A percentile compares a stretch with the other conserved stretches of the same genome.
These are phyloP conservation scores for Sarcomyxa edulis DNA, from an alignment of 768 basidiomycete species.

Conservation along the genomic window DNA sequence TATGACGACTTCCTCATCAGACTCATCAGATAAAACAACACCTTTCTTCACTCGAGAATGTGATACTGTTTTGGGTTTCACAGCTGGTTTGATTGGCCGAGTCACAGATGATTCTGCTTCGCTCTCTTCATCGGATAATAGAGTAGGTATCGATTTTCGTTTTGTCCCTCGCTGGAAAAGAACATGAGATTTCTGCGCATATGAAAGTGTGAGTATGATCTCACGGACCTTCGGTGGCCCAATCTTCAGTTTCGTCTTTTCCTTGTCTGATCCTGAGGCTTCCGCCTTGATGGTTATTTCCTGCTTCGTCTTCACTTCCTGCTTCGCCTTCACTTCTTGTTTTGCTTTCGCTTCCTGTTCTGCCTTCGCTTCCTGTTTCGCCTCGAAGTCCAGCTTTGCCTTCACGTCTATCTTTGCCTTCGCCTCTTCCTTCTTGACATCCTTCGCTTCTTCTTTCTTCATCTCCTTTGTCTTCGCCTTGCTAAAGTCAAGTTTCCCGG, in stretches of 20 bases:
- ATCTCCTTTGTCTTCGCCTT: slow-evolving; percentile 46
- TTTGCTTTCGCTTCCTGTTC: slow-evolving; percentile 9
- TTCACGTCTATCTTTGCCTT: slow-evolving; percentile 12
- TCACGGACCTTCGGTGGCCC: no score
- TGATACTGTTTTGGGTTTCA: slow-evolving; percentile 7
- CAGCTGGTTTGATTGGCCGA: slow-evolving; percentile 7
- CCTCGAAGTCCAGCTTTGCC: slow-evolving; percentile 9
- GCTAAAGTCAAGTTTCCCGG: slow-evolving; percentile 60
- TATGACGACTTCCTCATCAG: slow-evolving; percentile 49
- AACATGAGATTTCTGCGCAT: no score
- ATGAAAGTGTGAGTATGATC: no score
- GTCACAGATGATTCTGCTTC: slow-evolving; percentile 11
- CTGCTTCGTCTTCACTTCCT: no score
- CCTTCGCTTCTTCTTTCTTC: slow-evolving; percentile 17
- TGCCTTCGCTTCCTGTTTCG: slow-evolving; percentile 7
- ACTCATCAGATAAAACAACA: slow-evolving; percentile 55
- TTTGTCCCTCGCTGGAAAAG: slow-evolving; percentile 33
- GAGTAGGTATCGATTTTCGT: slow-evolving; percentile 35
- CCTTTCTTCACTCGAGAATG: slow-evolving; percentile 36
- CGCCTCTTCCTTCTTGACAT: slow-evolving; percentile 13
- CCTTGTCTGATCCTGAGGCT: no score
- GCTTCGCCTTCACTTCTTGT: slow-evolving; percentile 11
- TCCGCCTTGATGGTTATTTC: no score
- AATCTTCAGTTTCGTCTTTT: no score
- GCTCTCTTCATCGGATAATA: slow-evolving; percentile 22